Percentiles rank a stretch among this genome's conserved stretches.
Evolutionary conservation across 331 rosid genomes (phyloP).

Genomic region (Telfairia occidentalis): DNA sequence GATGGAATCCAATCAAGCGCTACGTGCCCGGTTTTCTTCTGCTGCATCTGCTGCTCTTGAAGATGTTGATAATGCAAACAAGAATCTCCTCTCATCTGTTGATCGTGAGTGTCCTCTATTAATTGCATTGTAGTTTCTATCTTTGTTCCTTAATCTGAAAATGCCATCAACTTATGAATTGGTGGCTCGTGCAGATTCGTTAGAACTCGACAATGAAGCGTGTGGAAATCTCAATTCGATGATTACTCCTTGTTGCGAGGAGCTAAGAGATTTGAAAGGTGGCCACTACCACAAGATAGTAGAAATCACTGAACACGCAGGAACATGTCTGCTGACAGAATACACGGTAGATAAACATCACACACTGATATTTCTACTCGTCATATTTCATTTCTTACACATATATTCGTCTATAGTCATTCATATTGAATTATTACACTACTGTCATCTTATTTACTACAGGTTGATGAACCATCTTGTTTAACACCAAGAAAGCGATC

Average conservation of each 20-base stretch:
- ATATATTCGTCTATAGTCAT: background rate
- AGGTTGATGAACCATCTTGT: constrained; percentile 98
- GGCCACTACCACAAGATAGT: constrained; percentile 86
- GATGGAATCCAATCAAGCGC: constrained; percentile 58
- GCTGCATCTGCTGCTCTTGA: constrained; percentile 62
- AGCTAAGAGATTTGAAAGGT: constrained; percentile 79
- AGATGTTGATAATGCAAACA: constrained; percentile 74
- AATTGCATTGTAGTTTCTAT: background rate
- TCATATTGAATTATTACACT: background rate
- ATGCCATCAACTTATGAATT: constrained; percentile 15
- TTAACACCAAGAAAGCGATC: constrained; percentile 84
- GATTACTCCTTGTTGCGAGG: constrained; percentile 81
- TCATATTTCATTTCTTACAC: background rate
- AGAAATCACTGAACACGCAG: constrained; percentile 85
- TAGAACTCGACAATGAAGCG: constrained; percentile 91
- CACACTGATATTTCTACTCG: background rate
- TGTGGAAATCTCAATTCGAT: constrained; percentile 75
- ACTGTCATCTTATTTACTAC: background rate
- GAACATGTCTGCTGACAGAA: constrained; percentile 70
- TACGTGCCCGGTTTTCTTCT: constrained; percentile 63
- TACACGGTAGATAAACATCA: constrained; percentile 44
- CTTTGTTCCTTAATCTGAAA: background rate
- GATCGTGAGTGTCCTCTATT: constrained; percentile 52
- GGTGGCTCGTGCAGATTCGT: constrained; percentile 56
- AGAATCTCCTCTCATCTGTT: constrained; percentile 63